phyloP scores from a whole-genome alignment of 2,329 filamentous ascomycete genomes.

The Pseudogymnoascus sp. region DNA sequence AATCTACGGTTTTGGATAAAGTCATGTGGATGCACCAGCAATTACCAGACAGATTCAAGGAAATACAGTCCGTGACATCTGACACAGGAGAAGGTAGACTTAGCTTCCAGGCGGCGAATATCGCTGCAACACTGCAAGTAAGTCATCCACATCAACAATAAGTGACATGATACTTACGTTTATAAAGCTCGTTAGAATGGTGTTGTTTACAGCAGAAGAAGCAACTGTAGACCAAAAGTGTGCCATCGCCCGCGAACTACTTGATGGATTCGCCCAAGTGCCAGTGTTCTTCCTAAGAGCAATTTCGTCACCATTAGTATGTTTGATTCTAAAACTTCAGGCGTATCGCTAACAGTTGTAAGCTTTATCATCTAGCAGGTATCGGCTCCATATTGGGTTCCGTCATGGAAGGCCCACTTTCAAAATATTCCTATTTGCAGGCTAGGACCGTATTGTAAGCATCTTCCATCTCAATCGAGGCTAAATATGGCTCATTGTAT shows the following conservation, averaged over 20 bases:
- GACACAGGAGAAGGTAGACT: slow-evolving; percentile 32
- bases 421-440: slow-evolving; percentile 14
- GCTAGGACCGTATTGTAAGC: slow-evolving; percentile 33
- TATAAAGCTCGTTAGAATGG: slow-evolving; percentile 39
- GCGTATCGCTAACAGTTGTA: neutral
- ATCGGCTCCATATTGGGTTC: slow-evolving; percentile 42
- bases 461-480: neutral
- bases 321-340: neutral
- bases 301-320: slow-evolving; percentile 37
- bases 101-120: slow-evolving; percentile 43
- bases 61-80: slow-evolving; percentile 15
- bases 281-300: slow-evolving; percentile 37
- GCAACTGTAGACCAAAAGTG: slow-evolving; percentile 36
- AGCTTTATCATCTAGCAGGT: slow-evolving; percentile 38
- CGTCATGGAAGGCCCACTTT: slow-evolving; percentile 30
- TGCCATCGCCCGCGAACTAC: slow-evolving; percentile 36
- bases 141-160: neutral
- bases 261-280: slow-evolving; percentile 35
- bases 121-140: slow-evolving; percentile 33
- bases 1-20: slow-evolving; percentile 13
- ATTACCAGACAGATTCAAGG: slow-evolving; percentile 16
- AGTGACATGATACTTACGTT: neutral
- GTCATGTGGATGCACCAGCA: slow-evolving; percentile 17
- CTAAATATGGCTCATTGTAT: neutral
- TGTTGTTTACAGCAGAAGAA: slow-evolving; percentile 32